Conservation (phyloP, 192 early-diverging fungal genomes). For the Umbelopsis sp. region DNA sequence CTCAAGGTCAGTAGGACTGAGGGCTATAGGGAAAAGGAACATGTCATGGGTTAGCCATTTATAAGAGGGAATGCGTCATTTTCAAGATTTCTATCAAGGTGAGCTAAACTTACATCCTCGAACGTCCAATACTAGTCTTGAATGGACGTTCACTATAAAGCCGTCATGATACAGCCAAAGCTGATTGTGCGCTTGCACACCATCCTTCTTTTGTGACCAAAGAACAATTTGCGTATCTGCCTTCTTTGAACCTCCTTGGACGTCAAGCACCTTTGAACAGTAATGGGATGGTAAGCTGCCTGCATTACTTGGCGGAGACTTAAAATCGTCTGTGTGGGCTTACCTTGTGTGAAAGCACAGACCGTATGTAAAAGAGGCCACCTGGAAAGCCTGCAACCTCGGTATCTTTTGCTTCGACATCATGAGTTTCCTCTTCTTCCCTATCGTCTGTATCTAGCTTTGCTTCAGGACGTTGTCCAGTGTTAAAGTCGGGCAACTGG, state of each 20-base stretch:
- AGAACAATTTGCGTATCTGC: slow-evolving; percentile 2
- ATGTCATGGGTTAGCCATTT: too few species aligned
- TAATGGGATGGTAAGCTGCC: not conserved
- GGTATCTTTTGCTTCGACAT: not conserved
- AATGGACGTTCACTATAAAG: slow-evolving; percentile 3
- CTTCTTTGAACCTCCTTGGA: not conserved
- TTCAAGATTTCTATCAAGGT: too few species aligned
- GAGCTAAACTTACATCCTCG: slow-evolving; percentile 15
- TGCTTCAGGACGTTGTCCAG: not conserved
- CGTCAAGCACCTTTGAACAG: not conserved
- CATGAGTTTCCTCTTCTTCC: not conserved
- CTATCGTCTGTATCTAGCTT: not conserved
- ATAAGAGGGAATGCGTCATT: too few species aligned
- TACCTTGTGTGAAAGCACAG: slow-evolving; percentile 12
- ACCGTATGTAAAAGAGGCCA: slow-evolving; percentile 14
- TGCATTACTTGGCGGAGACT: not conserved
- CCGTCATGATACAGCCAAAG: slow-evolving; percentile 13
- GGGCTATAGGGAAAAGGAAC: not conserved
- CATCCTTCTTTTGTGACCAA: slow-evolving; percentile 2
- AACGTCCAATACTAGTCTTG: slow-evolving; percentile 9
- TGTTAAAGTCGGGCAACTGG: not conserved
- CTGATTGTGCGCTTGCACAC: not conserved
- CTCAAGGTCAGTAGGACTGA: not conserved
- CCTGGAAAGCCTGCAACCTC: not conserved
- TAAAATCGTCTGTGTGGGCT: not conserved